These are phyloP conservation scores for Phytopythium litorale DNA, from an alignment of 352 stramenopile genomes.

Conservation along the genomic window DNA sequence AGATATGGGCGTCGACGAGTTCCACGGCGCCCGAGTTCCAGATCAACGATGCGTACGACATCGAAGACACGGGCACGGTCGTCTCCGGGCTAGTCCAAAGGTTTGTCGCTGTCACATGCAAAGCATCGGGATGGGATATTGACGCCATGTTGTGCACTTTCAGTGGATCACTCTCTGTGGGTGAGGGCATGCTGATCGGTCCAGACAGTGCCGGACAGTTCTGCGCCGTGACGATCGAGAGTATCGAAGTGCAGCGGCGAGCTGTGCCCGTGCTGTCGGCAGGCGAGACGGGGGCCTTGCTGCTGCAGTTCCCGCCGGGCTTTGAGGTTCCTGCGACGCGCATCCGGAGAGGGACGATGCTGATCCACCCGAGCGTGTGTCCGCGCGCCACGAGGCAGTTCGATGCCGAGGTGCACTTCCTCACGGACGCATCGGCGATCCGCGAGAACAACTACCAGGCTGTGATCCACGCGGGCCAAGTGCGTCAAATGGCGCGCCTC, in stretches of 20 bases:
- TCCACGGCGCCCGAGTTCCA: slow-evolving; percentile 66
- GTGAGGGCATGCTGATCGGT: slow-evolving; percentile 64
- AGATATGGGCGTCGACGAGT: slow-evolving; percentile 44
- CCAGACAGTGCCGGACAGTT: slow-evolving; percentile 56
- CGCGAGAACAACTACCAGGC: slow-evolving; percentile 69
- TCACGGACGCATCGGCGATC: slow-evolving; percentile 47
- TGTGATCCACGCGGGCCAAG: slow-evolving; percentile 77
- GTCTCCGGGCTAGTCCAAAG: slow-evolving; percentile 67
- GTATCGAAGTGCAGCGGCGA: slow-evolving; percentile 78
- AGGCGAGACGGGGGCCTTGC: slow-evolving; percentile 64
- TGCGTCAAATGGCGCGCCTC: slow-evolving; percentile 80
- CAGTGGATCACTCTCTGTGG: slow-evolving; percentile 58
- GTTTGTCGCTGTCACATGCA: slow-evolving; percentile 5
- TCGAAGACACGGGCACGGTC: slow-evolving; percentile 63
- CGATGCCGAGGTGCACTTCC: slow-evolving; percentile 72
- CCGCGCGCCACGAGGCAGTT: slow-evolving; percentile 68
- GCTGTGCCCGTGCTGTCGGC: slow-evolving; percentile 49
- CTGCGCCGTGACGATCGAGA: slow-evolving; percentile 61
- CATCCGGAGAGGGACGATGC: slow-evolving; percentile 68
- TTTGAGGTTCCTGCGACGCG: slow-evolving; percentile 12
- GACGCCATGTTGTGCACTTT: neutral
- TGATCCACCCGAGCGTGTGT: slow-evolving; percentile 60
- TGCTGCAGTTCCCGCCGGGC: slow-evolving; percentile 38
- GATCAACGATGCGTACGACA: slow-evolving; percentile 75
- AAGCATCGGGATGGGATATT: too few relatives aligned